Evolutionary conservation across 2,329 filamentous ascomycete genomes (phyloP).

Genomic region (Botrytis galanthina): DNA sequence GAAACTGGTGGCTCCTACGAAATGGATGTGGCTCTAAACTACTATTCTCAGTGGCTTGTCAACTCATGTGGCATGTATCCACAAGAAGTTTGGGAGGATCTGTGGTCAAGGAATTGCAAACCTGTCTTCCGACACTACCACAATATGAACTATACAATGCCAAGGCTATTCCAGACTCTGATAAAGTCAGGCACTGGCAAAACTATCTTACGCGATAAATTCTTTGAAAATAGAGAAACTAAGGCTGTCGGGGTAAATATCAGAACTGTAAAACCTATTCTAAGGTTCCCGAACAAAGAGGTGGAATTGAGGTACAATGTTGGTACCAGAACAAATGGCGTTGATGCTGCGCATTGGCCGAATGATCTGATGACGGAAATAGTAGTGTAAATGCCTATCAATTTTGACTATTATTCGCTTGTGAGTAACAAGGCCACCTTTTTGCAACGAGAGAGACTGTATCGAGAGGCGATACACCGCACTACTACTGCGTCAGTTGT

Average conservation of each 20-base stretch:
- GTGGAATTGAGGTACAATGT: neutral
- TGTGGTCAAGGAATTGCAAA: neutral
- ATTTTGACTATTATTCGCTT: neutral
- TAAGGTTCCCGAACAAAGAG: neutral
- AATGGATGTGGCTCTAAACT: conserved; percentile 45
- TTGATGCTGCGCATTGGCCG: neutral
- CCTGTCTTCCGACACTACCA: neutral
- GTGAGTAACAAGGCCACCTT: neutral
- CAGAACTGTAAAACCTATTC: neutral
- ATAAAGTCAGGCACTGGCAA: neutral
- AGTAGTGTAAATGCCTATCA: neutral
- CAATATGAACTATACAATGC: neutral
- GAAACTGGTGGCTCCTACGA: conserved; percentile 43
- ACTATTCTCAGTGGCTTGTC: conserved; percentile 46
- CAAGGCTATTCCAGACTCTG: neutral
- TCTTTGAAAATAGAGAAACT: neutral
- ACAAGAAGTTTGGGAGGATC: neutral
- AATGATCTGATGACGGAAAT: neutral
- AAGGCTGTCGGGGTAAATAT: neutral
- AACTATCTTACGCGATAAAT: neutral
- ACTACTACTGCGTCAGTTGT: neutral
- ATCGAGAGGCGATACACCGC: neutral
- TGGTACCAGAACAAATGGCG: neutral
- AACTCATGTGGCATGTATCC: conserved; percentile 34
- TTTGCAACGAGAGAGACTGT: neutral